Base-by-base conservation (phyloP, 2,329 filamentous ascomycete genomes). In the Aspergillus fumigatiaffinis region DNA sequence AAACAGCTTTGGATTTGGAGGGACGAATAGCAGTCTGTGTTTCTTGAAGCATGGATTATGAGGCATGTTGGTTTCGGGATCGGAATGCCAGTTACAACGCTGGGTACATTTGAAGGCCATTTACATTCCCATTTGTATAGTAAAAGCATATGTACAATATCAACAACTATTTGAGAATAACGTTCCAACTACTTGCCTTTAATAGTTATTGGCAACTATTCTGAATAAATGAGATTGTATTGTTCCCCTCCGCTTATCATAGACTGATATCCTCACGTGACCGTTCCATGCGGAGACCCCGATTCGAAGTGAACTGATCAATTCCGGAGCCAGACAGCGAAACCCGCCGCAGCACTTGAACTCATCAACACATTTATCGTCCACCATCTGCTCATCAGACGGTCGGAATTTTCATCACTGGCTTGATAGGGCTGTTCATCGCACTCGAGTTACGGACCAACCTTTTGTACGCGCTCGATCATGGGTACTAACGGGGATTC, bases 1-100 rank as follows among this genome's bases (percentile, higher is more conserved):
- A 3, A 99, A 99, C 69, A 97, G 93, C 71, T 99, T 99, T 76
- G 94, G 94, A 0, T 99, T 99, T 77, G 94, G 94, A 10, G 94
- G 94, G 17, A 97, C 93, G 1, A 99, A 99, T 77, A 92, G 93
- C 46, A 92, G 87, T 54, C 78, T 99, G 41, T 92, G 92, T 53
- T 93, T 97, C 67, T 65, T 71, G 4, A 68, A 64, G 53, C 66
- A 65, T 52, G 54, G 52, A 54, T 51, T 59, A 53, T 62, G 47
- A 54, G 9, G 35, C 42, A 49, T 2, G 46, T 32, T 42, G 25
- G 51, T 50, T 50, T 5, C 12, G 10, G 6, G 32, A 3, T 35
- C 32, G 7, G 29, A 17, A 38, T 3, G 5, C 12, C 32, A 38
- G 14, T 17, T 38, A 7, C 32, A 32, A 32, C 29, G 4, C 29